These are phyloP conservation scores for Cenchrus purpureus DNA, from an alignment of 176 grass and related monocot species.

Conservation along the genomic window DNA sequence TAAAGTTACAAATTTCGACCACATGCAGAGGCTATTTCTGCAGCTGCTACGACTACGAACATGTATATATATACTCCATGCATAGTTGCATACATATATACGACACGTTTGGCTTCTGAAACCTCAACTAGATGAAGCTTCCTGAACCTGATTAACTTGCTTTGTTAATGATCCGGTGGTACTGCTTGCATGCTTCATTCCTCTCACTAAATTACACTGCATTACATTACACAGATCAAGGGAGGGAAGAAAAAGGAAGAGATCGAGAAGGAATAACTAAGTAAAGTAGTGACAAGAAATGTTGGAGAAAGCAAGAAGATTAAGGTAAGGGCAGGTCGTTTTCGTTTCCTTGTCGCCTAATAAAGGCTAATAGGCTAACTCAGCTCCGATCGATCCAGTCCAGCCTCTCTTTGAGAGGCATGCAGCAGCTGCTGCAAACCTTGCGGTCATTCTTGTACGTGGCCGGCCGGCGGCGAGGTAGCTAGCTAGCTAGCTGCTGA, in stretches of 20 bases:
- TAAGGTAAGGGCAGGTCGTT: slow-evolving; percentile 13
- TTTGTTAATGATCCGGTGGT: not conserved
- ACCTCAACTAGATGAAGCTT: slow-evolving; percentile 27
- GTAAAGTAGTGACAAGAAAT: not conserved
- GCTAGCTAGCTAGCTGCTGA: slow-evolving; percentile 59
- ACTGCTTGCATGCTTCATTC: not conserved
- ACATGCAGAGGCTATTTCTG: slow-evolving; percentile 23
- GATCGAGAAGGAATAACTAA: not conserved
- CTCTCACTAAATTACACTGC: slow-evolving; percentile 40
- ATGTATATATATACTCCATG: not conserved
- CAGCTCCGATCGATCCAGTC: not conserved
- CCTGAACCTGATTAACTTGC: slow-evolving; percentile 27
- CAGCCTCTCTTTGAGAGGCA: slow-evolving; percentile 51
- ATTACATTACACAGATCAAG: slow-evolving; percentile 34
- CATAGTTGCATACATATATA: not conserved
- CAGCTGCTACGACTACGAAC: not conserved
- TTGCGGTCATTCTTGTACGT: not conserved
- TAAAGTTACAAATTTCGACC: slow-evolving; percentile 25
- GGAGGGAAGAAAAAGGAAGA: not conserved
- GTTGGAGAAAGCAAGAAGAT: slow-evolving; percentile 19
- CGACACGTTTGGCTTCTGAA: not conserved
- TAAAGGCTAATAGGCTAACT: slow-evolving; percentile 34
- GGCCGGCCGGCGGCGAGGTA: not conserved
- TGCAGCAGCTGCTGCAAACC: not conserved
- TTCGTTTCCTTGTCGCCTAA: slow-evolving; percentile 31